Evolutionary conservation across 2,329 filamentous ascomycete genomes (phyloP).

Genomic region (Colletotrichum tofieldiae): DNA sequence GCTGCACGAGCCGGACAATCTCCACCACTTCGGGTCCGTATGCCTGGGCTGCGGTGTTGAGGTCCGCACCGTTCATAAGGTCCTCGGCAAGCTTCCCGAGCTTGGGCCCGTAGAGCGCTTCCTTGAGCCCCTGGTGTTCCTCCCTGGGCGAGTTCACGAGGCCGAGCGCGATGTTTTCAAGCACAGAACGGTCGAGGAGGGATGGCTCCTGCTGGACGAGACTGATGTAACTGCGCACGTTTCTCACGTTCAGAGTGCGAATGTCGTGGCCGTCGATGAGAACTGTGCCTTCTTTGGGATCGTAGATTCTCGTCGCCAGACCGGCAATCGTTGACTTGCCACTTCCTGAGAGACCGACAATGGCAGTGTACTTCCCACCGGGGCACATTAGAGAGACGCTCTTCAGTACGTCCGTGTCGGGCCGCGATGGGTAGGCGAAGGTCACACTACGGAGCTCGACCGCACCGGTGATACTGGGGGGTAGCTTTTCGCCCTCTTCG

Average conservation of each 20-base stretch:
- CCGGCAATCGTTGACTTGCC: constrained; percentile 72
- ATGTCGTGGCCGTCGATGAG: constrained; percentile 65
- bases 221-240: constrained; percentile 58
- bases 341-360: constrained; percentile 72
- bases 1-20: constrained; percentile 65
- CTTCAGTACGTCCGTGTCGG: constrained; percentile 59
- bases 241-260: constrained; percentile 62
- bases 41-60: constrained; percentile 60
- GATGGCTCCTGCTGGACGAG: constrained; percentile 64
- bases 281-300: constrained; percentile 65
- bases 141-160: constrained; percentile 60
- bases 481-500: constrained; percentile 59
- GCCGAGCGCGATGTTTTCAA: constrained; percentile 68
- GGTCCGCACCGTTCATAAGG: constrained; percentile 65
- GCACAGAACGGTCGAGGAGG: constrained; percentile 62
- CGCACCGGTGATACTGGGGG: constrained; percentile 62
- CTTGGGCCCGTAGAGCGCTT: constrained; percentile 63
- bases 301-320: constrained; percentile 71
- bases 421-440: constrained; percentile 62
- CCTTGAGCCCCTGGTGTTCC: constrained; percentile 59
- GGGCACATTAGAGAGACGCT: constrained; percentile 63
- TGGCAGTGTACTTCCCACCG: constrained; percentile 66
- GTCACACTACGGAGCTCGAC: constrained; percentile 61
- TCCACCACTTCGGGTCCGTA: constrained; percentile 62
- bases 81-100: constrained; percentile 67